Evolutionary conservation across 2,329 filamentous ascomycete species (phyloP), one percentile per base, ranked within the genome.

Genomic region (Ceratocystis alfenasii): DNA sequence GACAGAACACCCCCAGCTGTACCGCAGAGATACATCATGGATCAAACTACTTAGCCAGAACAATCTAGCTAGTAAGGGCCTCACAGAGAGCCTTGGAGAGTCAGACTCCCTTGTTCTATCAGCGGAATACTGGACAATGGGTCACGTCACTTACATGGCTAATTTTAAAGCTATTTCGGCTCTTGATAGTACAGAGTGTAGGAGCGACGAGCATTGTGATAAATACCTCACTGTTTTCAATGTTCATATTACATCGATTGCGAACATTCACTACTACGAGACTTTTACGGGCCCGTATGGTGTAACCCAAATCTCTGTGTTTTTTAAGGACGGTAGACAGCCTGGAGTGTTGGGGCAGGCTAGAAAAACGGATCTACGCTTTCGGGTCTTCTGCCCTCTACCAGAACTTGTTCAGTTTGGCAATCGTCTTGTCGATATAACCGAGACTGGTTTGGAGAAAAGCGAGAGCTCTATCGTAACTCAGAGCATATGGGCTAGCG

Each of bases 401-500:
- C 12, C 46, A 15, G 30, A 22, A 12, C 25, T 50, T 15, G 25
- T 22, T 7, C 41, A 46, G 10, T 63, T 48, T 20, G 61, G 44
- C 7, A 15, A 28, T 7, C 61, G 61, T 15, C 17, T 63, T 30
- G 41, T 63, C 12, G 61, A 63, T n/a, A 20, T 63, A 15, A 48
- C 61, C 17, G 15, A 36, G 41, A 10, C 15, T 2, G 25, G n/a
- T 45, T 25, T 5, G 2, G 20, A 63, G n/a, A 7, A 12, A 2
- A 30, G 28, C 22, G 10, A 48, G 2, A 25, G 17, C 15, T 3
- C 7, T 8, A 12, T n/a, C 2, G 61, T 63, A 2, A 41, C 41
- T 10, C 61, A 63, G 22, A 63, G 41, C 3, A 20, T 63, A 10
- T 63, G 61, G 61, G 15, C 41, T 28, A 33, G 61, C 61, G 17